Evolutionary conservation across 2,329 filamentous ascomycete species (phyloP).

Genomic region (Ceratocystis colombiana): DNA sequence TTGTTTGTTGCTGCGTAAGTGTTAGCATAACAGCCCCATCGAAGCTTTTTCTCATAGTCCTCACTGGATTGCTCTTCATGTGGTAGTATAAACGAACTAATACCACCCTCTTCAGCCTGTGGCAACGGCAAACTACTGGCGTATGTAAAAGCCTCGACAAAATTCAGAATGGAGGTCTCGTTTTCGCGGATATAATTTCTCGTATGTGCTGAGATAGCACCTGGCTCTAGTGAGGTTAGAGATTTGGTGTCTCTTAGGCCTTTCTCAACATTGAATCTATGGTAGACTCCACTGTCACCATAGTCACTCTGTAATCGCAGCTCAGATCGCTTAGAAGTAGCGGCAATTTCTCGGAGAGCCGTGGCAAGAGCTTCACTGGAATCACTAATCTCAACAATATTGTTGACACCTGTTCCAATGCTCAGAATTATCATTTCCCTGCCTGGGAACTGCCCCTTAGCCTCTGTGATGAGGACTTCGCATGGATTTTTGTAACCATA

Average conservation of each 20-base stretch:
- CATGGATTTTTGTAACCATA: constrained; percentile 32
- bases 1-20: too few relatives aligned
- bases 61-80: too few relatives aligned
- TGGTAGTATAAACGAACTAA: too few relatives aligned
- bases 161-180: too few relatives aligned
- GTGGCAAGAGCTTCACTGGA: background rate
- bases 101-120: too few relatives aligned
- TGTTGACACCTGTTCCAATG: constrained; percentile 29
- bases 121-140: too few relatives aligned
- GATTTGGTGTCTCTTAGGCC: constrained; percentile 29
- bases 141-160: too few relatives aligned
- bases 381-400: constrained; percentile 26
- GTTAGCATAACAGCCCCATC: too few relatives aligned
- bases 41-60: too few relatives aligned
- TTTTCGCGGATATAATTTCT: constrained; percentile 27
- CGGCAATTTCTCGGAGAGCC: background rate
- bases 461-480: constrained; percentile 30
- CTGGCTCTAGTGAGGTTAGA: constrained; percentile 29
- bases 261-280: constrained; percentile 30
- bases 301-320: constrained; percentile 25
- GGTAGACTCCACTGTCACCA: constrained; percentile 27
- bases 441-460: constrained; percentile 28
- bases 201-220: constrained; percentile 28
- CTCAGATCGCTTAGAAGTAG: background rate
- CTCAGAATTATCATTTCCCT: constrained; percentile 27